Conservation (phyloP, 2,329 filamentous ascomycete species). For the Didymella sp. region DNA sequence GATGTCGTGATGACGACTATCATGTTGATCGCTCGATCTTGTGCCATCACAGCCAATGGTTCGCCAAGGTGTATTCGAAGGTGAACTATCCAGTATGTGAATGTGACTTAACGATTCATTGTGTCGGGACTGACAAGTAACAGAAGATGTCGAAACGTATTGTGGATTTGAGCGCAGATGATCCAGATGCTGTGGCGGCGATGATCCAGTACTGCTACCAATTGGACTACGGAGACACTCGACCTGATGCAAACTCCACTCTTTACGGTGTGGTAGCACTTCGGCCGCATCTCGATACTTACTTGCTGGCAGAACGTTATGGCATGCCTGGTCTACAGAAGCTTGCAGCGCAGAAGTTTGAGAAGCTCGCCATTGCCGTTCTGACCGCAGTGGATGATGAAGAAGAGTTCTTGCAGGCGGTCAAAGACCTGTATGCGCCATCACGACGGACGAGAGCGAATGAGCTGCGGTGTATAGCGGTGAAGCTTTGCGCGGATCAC, state of each 20-base stretch:
- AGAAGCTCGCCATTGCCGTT: conserved; percentile 30
- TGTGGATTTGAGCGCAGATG: conserved; percentile 42
- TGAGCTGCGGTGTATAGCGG: conserved; percentile 28
- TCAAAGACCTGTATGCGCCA: conserved; percentile 37
- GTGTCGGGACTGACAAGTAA: conserved; percentile 10
- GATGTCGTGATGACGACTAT: conserved; percentile 39
- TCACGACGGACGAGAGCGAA: conserved; percentile 32
- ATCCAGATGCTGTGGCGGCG: conserved; percentile 41
- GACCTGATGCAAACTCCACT: conserved; percentile 24
- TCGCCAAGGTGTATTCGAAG: conserved; percentile 39
- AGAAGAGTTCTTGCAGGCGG: conserved; percentile 34
- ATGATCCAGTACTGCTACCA: conserved; percentile 47
- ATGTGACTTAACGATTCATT: not conserved
- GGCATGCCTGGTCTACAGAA: conserved; percentile 34
- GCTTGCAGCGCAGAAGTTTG: conserved; percentile 39
- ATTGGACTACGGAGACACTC: conserved; percentile 39
- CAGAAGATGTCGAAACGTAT: conserved; percentile 35
- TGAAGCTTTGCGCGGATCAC: conserved; percentile 41
- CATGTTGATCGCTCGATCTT: conserved; percentile 42
- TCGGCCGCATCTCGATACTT: conserved; percentile 38
- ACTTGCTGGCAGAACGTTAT: conserved; percentile 41
- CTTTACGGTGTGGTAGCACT: conserved; percentile 34
- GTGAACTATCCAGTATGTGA: conserved; percentile 29
- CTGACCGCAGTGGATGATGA: conserved; percentile 34
- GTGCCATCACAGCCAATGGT: conserved; percentile 42